phyloP scores from a whole-genome alignment of 306 rosid genomes.

The Nissolia schottii region DNA sequence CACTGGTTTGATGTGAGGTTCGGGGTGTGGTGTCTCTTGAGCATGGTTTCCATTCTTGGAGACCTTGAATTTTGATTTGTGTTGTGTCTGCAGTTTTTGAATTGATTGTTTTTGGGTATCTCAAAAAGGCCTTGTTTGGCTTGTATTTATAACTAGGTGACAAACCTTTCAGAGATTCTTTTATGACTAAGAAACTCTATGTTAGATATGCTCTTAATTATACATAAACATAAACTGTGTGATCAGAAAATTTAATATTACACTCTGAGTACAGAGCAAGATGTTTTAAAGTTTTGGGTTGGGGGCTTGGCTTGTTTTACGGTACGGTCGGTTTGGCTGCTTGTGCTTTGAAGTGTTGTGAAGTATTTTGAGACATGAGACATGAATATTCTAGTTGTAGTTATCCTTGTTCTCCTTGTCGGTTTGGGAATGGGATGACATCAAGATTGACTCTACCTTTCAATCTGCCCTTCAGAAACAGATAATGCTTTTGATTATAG shows the following conservation, averaged over 20 bases:
- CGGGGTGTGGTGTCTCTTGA: conserved; percentile 30
- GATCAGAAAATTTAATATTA: too few relatives aligned
- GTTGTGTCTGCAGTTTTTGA: neutral
- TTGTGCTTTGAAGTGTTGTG: neutral
- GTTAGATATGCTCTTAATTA: too few relatives aligned
- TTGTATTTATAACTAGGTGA: neutral
- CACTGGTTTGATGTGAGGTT: conserved; percentile 45
- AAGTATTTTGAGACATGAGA: conserved; percentile 3
- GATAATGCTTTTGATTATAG: neutral
- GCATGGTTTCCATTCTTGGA: conserved; percentile 20
- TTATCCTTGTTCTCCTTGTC: conserved; percentile 24
- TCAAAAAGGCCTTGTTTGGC: neutral
- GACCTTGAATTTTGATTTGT: neutral
- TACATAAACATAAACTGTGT: too few relatives aligned
- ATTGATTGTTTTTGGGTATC: neutral
- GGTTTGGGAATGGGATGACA: conserved; percentile 1
- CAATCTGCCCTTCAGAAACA: neutral
- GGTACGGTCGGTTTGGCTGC: conserved; percentile 20
- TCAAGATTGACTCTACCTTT: neutral
- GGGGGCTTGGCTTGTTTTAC: neutral
- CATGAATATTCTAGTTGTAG: neutral
- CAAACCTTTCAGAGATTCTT: neutral
- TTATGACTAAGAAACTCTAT: too few relatives aligned
- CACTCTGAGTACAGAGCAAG: too few relatives aligned
- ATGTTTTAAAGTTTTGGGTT: neutral